These are phyloP conservation scores for Raphidocelis subcapitata DNA, from an alignment of 139 green algal genomes.

Conservation along the genomic window DNA sequence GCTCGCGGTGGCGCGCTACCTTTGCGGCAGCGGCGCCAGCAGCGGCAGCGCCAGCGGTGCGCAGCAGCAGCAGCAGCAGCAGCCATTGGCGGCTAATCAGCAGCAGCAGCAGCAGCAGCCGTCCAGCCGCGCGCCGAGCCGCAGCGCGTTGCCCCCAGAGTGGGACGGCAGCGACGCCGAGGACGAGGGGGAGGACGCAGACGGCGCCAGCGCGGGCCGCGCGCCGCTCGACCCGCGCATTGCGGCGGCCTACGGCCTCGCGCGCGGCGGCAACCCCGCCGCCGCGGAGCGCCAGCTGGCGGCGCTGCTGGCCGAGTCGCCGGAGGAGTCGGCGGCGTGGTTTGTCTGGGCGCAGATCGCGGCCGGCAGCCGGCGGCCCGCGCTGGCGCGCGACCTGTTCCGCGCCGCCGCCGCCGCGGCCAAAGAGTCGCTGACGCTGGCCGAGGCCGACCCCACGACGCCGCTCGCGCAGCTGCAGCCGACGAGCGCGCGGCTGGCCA, in stretches of 20 bases:
- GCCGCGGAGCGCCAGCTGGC: constrained; percentile 7
- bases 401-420: constrained; percentile 42
- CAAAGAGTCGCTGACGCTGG: constrained; percentile 11
- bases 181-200: no score
- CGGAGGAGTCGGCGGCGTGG: constrained; percentile 25
- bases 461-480: constrained; percentile 1
- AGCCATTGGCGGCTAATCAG: background rate
- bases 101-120: constrained; percentile 21
- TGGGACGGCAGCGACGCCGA: no score
- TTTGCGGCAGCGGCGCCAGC: background rate
- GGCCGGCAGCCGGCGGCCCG: constrained; percentile 8
- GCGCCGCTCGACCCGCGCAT: background rate
- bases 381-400: constrained; percentile 47
- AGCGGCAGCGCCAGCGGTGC: background rate
- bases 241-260: background rate
- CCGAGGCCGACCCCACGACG: background rate
- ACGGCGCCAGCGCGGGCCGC: background rate
- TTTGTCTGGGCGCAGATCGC: constrained; percentile 63
- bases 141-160: background rate
- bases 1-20: no score
- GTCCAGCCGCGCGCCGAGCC: constrained; percentile 11
- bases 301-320: constrained; percentile 4
- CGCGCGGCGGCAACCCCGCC: background rate
- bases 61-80: constrained; percentile 1
- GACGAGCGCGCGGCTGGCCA: constrained; percentile 18